Evolutionary conservation across 2,329 filamentous ascomycete genomes (phyloP).

Genomic region (Pyrenophora graminea): DNA sequence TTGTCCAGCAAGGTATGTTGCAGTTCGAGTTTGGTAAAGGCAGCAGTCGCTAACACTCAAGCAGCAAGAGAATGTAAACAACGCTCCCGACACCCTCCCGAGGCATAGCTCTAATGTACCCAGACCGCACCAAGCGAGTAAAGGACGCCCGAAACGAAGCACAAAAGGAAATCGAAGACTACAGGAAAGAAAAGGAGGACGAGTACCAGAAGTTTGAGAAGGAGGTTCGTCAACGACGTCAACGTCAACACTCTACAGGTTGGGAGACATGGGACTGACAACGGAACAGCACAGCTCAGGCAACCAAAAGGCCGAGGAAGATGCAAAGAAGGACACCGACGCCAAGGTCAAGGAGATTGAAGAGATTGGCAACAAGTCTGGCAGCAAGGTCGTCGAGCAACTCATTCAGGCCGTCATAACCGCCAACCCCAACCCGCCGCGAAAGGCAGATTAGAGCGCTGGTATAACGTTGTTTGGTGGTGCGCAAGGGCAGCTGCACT

Average conservation of each 20-base stretch:
- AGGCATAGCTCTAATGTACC: slow-evolving; percentile 25
- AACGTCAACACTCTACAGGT: not conserved
- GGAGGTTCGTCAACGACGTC: slow-evolving; percentile 56
- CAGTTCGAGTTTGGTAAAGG: not conserved
- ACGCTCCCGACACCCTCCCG: slow-evolving; percentile 6
- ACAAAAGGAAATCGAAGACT: slow-evolving; percentile 96
- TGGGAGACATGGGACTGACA: slow-evolving; percentile 21
- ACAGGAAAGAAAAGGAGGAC: slow-evolving; percentile 84
- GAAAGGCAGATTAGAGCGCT: slow-evolving; percentile 33
- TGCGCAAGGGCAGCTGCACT: not conserved
- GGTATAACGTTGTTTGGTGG: not conserved
- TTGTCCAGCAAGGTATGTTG: slow-evolving; percentile 86
- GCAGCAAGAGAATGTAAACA: slow-evolving; percentile 82
- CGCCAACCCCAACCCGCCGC: slow-evolving; percentile 71
- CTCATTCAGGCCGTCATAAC: slow-evolving; percentile 84
- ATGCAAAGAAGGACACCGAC: slow-evolving; percentile 81
- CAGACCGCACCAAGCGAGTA: slow-evolving; percentile 93
- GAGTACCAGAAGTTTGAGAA: slow-evolving; percentile 96
- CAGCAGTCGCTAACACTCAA: slow-evolving; percentile 17
- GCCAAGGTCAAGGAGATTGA: slow-evolving; percentile 81
- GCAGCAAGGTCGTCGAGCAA: slow-evolving; percentile 78
- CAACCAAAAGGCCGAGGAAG: slow-evolving; percentile 73
- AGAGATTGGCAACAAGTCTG: slow-evolving; percentile 76
- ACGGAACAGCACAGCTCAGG: slow-evolving; percentile 79
- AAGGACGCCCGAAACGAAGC: slow-evolving; percentile 95